Evolutionary conservation across 345 rosid genomes (phyloP).

Genomic region (Heritiera littoralis): DNA sequence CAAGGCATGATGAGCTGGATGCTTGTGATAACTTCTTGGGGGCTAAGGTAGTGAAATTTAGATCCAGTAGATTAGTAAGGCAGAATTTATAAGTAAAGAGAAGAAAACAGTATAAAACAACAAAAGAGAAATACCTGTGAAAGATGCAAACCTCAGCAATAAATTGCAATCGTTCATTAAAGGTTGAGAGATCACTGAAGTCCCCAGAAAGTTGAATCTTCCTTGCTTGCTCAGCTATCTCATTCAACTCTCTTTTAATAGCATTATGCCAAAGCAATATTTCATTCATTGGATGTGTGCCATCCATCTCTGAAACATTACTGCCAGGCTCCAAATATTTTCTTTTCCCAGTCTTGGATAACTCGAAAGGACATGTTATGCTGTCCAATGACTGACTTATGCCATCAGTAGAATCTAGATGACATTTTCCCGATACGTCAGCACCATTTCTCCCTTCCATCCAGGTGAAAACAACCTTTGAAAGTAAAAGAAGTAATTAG

Average conservation of each 20-base stretch:
- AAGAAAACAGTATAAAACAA: background rate
- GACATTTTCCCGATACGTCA: conserved; percentile 30
- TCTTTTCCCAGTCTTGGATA: conserved; percentile 66
- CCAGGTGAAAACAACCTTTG: conserved; percentile 84
- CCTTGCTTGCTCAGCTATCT: conserved; percentile 81
- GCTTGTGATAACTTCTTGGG: conserved; percentile 13
- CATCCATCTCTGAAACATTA: conserved; percentile 38
- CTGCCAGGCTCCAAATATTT: conserved; percentile 54
- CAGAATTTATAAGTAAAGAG: background rate
- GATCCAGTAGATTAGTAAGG: background rate
- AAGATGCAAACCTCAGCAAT: conserved; percentile 91
- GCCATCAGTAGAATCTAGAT: conserved; percentile 42
- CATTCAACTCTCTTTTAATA: conserved; percentile 72
- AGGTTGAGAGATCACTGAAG: conserved; percentile 66
- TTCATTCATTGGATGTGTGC: conserved; percentile 68
- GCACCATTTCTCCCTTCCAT: conserved; percentile 51
- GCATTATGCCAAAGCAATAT: conserved; percentile 92
- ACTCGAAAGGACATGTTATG: conserved; percentile 51
- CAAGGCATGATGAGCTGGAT: background rate
- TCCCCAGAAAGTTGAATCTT: conserved; percentile 76
- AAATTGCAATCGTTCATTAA: conserved; percentile 79
- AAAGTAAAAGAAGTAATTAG: conserved; percentile 17
- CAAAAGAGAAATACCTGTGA: conserved; percentile 60
- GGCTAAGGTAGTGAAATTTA: background rate
- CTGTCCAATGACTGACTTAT: conserved; percentile 37